phyloP scores from a whole-genome alignment of 306 rosid genomes.

The Pterocarpus macrocarpus region DNA sequence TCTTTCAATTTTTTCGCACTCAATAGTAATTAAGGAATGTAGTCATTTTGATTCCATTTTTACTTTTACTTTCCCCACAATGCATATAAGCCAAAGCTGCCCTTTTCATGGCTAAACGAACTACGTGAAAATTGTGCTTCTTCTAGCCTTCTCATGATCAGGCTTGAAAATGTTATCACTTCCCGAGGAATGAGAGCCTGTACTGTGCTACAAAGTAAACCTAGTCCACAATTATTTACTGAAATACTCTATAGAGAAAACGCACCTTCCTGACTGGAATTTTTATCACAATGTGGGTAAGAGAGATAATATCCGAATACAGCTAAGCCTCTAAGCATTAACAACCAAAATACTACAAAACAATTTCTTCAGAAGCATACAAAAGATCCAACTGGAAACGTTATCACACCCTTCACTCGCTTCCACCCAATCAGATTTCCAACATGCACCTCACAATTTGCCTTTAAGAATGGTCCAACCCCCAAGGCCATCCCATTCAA shows the following conservation, averaged over 20 bases:
- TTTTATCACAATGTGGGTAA: slow-evolving; percentile 5
- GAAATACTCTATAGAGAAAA: not conserved
- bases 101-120: slow-evolving; percentile 22
- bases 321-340: not conserved
- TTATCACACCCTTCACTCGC: slow-evolving; percentile 55
- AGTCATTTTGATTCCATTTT: not conserved
- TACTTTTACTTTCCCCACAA: not conserved
- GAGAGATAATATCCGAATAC: not conserved
- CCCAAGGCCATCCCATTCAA: not conserved
- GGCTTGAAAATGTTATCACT: slow-evolving; percentile 52
- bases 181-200: slow-evolving; percentile 44
- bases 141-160: slow-evolving; percentile 26
- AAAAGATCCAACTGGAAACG: slow-evolving; percentile 57
- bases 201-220: slow-evolving; percentile 37
- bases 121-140: slow-evolving; percentile 35
- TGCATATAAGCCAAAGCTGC: slow-evolving; percentile 28
- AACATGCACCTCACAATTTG: slow-evolving; percentile 49
- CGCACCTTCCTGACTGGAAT: not conserved
- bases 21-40: too few relatives aligned
- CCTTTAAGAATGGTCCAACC: slow-evolving; percentile 53
- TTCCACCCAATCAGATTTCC: slow-evolving; percentile 62
- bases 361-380: slow-evolving; percentile 47
- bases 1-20: too few relatives aligned
- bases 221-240: slow-evolving; percentile 41
- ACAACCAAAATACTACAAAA: slow-evolving; percentile 15